phyloP scores from a whole-genome alignment of 495 filamentous ascomycete species.

The Annulohypoxylon nitens region DNA sequence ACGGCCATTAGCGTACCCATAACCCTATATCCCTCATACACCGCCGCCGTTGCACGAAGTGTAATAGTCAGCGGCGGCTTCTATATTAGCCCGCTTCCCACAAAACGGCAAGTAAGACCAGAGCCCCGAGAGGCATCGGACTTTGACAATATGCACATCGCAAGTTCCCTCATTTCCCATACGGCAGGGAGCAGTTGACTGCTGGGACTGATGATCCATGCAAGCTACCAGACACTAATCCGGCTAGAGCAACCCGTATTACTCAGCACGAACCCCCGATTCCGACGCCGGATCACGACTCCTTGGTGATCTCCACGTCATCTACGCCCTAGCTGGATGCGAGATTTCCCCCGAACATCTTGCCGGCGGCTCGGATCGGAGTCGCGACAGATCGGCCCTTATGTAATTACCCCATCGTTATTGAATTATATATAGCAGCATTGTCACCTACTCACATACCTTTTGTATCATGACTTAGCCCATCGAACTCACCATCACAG shows the following conservation, averaged over 20 bases:
- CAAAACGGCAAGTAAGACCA: background rate
- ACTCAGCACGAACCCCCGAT: conserved; percentile 22
- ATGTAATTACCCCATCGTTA: background rate
- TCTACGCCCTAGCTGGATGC: background rate
- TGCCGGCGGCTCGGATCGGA: background rate
- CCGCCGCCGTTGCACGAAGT: background rate
- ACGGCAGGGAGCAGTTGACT: conserved; percentile 4
- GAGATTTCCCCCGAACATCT: background rate
- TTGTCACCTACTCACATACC: background rate
- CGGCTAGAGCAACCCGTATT: conserved; percentile 29
- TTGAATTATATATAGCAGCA: background rate
- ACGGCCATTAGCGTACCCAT: background rate
- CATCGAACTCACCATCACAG: background rate
- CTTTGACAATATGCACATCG: background rate
- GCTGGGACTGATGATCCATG: conserved; percentile 14
- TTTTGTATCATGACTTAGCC: background rate
- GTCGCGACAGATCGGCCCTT: background rate
- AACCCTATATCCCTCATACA: background rate
- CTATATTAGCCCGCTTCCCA: background rate
- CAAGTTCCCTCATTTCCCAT: background rate
- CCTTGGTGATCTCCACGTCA: conserved; percentile 23
- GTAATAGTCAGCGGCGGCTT: background rate
- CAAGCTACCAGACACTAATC: conserved; percentile 35
- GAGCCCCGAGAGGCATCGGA: conserved; percentile 11
- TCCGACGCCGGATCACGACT: conserved; percentile 36